These are phyloP conservation scores for Shiraia bambusicola DNA, from an alignment of 2,329 filamentous ascomycete genomes.

Conservation along the genomic window DNA sequence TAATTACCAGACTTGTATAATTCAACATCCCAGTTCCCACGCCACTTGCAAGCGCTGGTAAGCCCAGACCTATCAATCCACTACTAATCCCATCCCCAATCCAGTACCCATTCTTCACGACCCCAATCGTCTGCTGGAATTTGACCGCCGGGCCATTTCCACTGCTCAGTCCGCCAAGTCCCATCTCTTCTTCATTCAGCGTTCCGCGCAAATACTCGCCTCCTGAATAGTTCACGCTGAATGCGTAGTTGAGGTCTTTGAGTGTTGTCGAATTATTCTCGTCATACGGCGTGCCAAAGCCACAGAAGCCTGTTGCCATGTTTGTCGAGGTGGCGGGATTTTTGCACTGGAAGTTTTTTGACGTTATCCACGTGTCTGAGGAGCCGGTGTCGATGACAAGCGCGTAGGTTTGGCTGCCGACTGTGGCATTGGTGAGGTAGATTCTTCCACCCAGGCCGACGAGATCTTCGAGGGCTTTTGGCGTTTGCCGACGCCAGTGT, in stretches of 20 bases:
- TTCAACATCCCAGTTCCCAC: conserved; percentile 9
- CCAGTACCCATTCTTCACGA: conserved; percentile 32
- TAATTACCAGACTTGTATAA: conserved; percentile 27
- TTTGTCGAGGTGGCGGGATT: not conserved
- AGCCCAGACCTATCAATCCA: conserved; percentile 35
- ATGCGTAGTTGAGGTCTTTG: conserved; percentile 5
- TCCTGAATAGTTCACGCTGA: conserved; percentile 26
- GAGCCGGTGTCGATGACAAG: conserved; percentile 33
- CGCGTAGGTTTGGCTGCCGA: conserved; percentile 18
- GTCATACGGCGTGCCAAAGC: conserved; percentile 22
- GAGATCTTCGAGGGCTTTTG: conserved; percentile 19
- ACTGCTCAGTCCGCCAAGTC: conserved; percentile 15
- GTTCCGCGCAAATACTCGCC: conserved; percentile 27
- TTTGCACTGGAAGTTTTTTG: conserved; percentile 18
- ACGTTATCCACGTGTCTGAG: conserved; percentile 31
- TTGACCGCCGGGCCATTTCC: conserved; percentile 11
- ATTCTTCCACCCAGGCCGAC: conserved; percentile 30
- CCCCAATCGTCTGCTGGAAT: conserved; percentile 28
- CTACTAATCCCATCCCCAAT: conserved; percentile 29
- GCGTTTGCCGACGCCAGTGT: conserved; percentile 7
- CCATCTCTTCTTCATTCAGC: conserved; percentile 24
- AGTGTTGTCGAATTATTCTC: conserved; percentile 2
- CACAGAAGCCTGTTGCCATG: conserved; percentile 11
- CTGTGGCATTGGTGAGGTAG: conserved; percentile 32
- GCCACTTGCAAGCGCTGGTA: conserved; percentile 19